Percentiles rank a stretch among this genome's conserved stretches.
These are phyloP conservation scores for Phytophthora europaea DNA, from an alignment of 352 stramenopile genomes.

Conservation along the genomic window DNA sequence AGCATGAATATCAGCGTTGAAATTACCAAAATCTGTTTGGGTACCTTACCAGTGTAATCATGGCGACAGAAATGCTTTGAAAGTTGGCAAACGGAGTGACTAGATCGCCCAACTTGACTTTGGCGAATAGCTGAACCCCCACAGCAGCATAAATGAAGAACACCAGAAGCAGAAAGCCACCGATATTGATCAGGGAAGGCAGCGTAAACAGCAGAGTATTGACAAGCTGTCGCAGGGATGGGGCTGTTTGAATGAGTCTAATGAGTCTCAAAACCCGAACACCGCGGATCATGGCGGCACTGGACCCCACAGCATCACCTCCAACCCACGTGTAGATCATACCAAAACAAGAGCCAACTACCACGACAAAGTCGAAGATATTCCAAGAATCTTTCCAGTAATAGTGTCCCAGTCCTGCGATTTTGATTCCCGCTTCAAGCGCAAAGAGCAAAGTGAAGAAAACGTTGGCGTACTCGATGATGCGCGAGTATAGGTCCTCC, in stretches of 20 bases:
- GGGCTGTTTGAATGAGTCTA: constrained; percentile 75
- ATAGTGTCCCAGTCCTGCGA: constrained; percentile 69
- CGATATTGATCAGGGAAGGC: constrained; percentile 83
- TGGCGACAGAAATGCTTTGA: constrained; percentile 73
- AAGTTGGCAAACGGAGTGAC: constrained; percentile 89
- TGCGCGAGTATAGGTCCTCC: constrained; percentile 55
- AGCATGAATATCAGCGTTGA: background rate
- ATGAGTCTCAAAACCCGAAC: constrained; percentile 84
- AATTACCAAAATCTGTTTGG: background rate
- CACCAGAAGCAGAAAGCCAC: constrained; percentile 80
- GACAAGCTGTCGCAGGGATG: constrained; percentile 80
- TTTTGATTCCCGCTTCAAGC: constrained; percentile 83
- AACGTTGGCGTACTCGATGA: constrained; percentile 82
- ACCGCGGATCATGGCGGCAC: constrained; percentile 76
- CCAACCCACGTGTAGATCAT: constrained; percentile 56
- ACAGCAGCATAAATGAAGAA: constrained; percentile 92
- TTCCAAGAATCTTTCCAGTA: constrained; percentile 90
- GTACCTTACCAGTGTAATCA: constrained; percentile 73
- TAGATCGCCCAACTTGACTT: constrained; percentile 60
- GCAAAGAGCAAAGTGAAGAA: constrained; percentile 88
- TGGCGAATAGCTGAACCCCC: constrained; percentile 89
- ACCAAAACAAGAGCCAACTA: constrained; percentile 53
- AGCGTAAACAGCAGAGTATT: constrained; percentile 86
- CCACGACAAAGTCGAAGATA: constrained; percentile 85
- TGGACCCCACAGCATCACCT: constrained; percentile 40